Evolutionary conservation across 1,139 yeast genomes (phyloP), one percentile per base, ranked within the genome.

Genomic region (Pichia sp.): DNA sequence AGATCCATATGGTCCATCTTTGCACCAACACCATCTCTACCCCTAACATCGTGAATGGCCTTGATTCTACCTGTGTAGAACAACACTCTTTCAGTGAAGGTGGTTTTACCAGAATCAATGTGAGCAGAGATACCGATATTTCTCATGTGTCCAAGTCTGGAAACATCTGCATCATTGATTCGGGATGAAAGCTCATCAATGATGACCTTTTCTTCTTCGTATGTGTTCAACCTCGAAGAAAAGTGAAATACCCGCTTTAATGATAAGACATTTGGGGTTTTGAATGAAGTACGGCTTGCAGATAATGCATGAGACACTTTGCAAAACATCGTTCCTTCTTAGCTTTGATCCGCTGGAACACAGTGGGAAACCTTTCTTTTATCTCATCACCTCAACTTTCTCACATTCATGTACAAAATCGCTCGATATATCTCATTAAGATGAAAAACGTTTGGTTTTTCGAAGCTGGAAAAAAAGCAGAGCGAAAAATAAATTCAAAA

Each of bases 61-160:
- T 91, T 90, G 70, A 95, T 95, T 68, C 99, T 81, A 55, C 99
- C 99, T 9, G 99, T 93, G 69, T 95, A 95, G 72, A 82, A 93
- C 62, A 93, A 74, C 47, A 93, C 99, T 69, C 99, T 86, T 72
- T 93, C 99, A 18, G 99, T 93, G 70, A 91, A 91, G 0, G 98
- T 91, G 40, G 98, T 91, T 68, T 91, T 91, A 58, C 98, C 98
- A 1, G 96, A 88, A 67, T 91, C 98, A 65, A 91, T 91, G 70
- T 93, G 99, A 8, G 99, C 99, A 18, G 96, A 88, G 55, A 93
- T 89, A 70, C 99, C 99, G 60, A 93, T 93, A 68, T 93, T 93
- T 71, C 99, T 80, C 80, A 91, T 79, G 54, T 78, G 74, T 12
- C 71, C 63, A 22, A 87, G 74, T 41, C 82, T 76, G 16, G 67